Evolutionary conservation across 78 protist species (phyloP).

Genomic region (Tieghemostelium lacteum): DNA sequence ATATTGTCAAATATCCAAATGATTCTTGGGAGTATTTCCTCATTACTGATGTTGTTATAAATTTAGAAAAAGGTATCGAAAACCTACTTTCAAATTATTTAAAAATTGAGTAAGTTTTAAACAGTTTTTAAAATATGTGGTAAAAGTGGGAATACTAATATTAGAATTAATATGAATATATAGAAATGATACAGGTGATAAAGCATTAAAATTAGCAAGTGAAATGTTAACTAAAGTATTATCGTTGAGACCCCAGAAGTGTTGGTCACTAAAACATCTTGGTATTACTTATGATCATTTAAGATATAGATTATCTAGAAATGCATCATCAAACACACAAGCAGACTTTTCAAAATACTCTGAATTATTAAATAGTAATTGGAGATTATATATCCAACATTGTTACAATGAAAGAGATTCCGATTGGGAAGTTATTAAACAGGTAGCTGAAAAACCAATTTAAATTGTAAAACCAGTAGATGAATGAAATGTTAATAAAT

Average conservation of each 20-base stretch:
- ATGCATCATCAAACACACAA: background rate
- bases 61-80: slow-evolving; percentile 23
- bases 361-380: background rate
- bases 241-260: background rate
- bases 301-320: slow-evolving; percentile 10
- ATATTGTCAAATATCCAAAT: slow-evolving; percentile 45
- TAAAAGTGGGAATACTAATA: too few species aligned
- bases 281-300: slow-evolving; percentile 55
- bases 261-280: slow-evolving; percentile 61
- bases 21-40: slow-evolving; percentile 60
- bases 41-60: slow-evolving; percentile 15
- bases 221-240: slow-evolving; percentile 14
- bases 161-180: too few species aligned
- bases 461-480: too few species aligned
- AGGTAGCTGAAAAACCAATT: too few species aligned
- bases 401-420: slow-evolving; percentile 6
- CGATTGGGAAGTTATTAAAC: slow-evolving; percentile 6
- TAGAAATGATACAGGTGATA: too few species aligned
- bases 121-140: too few species aligned
- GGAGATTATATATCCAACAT: background rate
- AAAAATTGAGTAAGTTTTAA: too few species aligned
- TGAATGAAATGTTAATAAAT: background rate
- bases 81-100: slow-evolving; percentile 5
- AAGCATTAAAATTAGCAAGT: slow-evolving; percentile 9
- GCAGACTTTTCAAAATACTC: slow-evolving; percentile 1